Percentiles rank a stretch among this genome's conserved stretches.
Evolutionary conservation across 2,329 filamentous ascomycete species (phyloP).

Genomic region (Alternaria dauci): DNA sequence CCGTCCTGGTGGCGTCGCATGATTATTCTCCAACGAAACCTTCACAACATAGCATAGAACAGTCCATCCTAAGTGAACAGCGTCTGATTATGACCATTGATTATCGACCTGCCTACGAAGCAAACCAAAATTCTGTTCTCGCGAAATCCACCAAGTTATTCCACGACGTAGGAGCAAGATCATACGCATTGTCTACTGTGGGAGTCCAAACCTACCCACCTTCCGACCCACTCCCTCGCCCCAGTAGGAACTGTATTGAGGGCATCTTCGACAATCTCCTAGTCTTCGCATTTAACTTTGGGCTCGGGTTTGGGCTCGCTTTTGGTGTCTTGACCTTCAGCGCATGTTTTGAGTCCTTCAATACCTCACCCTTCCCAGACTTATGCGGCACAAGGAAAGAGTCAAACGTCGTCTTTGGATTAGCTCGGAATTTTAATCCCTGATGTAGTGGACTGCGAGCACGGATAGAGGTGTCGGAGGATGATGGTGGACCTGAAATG

Average conservation of each 20-base stretch:
- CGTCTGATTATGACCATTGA: too few species aligned
- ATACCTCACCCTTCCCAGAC: conserved; percentile 39
- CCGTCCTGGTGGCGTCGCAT: too few species aligned
- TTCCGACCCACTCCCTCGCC: neutral
- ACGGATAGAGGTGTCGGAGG: conserved; percentile 9
- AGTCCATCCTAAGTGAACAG: too few species aligned
- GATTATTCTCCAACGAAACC: too few species aligned
- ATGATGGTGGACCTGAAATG: neutral
- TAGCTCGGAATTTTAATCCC: conserved; percentile 14
- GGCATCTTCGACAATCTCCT: conserved; percentile 1
- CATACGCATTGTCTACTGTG: neutral
- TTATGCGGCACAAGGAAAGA: conserved; percentile 35
- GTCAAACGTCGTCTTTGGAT: conserved; percentile 36
- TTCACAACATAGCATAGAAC: too few species aligned
- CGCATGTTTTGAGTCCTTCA: conserved; percentile 21
- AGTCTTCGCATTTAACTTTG: neutral
- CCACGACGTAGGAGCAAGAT: neutral
- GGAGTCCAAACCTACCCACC: neutral
- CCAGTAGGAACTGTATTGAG: conserved; percentile 8
- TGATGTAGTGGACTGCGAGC: conserved; percentile 23
- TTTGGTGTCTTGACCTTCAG: conserved; percentile 7
- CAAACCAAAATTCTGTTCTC: too few species aligned
- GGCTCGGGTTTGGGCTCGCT: neutral
- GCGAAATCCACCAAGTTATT: neutral
- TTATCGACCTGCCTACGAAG: neutral